Evolutionary conservation across 345 rosid genomes (phyloP).

Genomic region (Angophora floribunda): DNA sequence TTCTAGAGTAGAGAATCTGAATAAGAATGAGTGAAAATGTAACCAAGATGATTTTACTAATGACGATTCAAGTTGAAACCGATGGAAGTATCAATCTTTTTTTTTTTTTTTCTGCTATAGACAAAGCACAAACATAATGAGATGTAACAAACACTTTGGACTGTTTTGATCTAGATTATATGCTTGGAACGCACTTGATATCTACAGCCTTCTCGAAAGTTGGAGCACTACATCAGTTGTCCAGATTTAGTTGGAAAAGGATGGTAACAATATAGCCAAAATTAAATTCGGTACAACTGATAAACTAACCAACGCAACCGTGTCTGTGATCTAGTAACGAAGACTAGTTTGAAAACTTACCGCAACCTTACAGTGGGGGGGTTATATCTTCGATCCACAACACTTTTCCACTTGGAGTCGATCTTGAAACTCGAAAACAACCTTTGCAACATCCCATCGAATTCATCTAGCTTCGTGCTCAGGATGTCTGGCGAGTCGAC

Average conservation of each 20-base stretch:
- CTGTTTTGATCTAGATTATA: background rate
- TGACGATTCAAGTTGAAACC: background rate
- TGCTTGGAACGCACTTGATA: background rate
- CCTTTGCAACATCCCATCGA: background rate
- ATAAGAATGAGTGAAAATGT: background rate
- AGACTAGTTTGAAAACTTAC: background rate
- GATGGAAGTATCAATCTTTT: background rate
- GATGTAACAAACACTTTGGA: background rate
- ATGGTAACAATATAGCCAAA: background rate
- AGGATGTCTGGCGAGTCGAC: background rate
- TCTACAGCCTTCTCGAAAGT: background rate
- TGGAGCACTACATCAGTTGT: background rate
- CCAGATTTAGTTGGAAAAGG: background rate
- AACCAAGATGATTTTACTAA: background rate
- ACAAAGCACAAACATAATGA: background rate
- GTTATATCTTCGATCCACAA: background rate
- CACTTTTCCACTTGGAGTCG: background rate
- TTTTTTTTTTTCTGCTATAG: background rate
- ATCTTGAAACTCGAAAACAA: background rate
- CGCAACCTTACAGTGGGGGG: background rate
- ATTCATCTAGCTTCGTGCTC: background rate
- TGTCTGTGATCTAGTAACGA: background rate
- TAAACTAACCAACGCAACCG: background rate
- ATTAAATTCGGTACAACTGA: background rate
- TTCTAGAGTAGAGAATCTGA: background rate